These are phyloP conservation scores for Termitomyces sp. DNA, from an alignment of 768 basidiomycete species.

Conservation along the genomic window DNA sequence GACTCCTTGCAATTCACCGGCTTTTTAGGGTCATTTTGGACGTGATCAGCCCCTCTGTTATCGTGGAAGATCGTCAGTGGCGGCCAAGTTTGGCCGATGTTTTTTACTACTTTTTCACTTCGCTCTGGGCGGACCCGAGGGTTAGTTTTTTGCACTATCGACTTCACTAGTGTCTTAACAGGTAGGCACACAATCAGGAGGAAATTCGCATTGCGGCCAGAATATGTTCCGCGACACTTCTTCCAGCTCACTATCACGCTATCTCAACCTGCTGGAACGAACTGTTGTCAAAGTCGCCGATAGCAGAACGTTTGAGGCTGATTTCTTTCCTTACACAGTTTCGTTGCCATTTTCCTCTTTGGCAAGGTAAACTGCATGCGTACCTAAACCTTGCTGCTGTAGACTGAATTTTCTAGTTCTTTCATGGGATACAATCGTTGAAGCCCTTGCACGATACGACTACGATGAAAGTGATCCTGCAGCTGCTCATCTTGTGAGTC, in stretches of 20 bases:
- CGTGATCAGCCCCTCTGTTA: conserved; percentile 55
- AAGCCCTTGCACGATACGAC: conserved; percentile 52
- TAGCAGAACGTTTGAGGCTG: conserved; percentile 51
- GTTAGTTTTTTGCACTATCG: conserved; percentile 25
- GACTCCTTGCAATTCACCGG: conserved; percentile 45
- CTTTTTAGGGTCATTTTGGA: conserved; percentile 65
- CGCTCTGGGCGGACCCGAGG: conserved; percentile 58
- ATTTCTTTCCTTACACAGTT: conserved; percentile 62
- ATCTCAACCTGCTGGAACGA: conserved; percentile 69
- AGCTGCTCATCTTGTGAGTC: conserved; percentile 35
- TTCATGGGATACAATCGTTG: conserved; percentile 58
- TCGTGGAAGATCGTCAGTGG: conserved; percentile 64
- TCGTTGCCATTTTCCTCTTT: conserved; percentile 59
- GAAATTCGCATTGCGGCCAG: conserved; percentile 57
- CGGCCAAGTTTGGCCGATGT: conserved; percentile 52
- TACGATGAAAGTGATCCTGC: conserved; percentile 32
- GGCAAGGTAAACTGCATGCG: conserved; percentile 43
- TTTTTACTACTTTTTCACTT: conserved; percentile 54
- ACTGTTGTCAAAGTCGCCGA: conserved; percentile 46
- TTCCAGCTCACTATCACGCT: conserved; percentile 59
- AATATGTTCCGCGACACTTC: conserved; percentile 52
- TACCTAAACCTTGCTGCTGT: neutral
- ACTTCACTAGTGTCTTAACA: neutral
- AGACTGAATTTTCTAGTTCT: conserved; percentile 37
- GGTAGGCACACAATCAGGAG: conserved; percentile 38